Evolutionary conservation across 2,329 filamentous ascomycete species (phyloP), one percentile per base, ranked within the genome.

Genomic region (Aspergillus chevalieri): DNA sequence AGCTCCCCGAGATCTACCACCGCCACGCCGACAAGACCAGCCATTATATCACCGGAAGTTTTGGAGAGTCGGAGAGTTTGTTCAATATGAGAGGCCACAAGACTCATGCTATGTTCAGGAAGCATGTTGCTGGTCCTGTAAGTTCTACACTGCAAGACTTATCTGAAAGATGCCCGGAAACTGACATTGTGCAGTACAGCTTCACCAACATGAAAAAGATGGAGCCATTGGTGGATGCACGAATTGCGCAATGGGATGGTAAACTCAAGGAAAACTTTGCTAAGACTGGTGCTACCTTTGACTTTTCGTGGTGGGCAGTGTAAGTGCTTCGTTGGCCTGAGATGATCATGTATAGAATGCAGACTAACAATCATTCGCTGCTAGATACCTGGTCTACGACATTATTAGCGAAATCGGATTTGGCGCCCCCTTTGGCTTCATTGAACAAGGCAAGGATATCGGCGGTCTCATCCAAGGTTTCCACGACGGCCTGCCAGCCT

Each of bases 151-250:
- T 30, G 24, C 14, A 14, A 6, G 19, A 12, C 21, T 17, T 5
- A 19, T 10, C 9, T 14, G 7, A 3, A 12, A 44, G 22, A 26
- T 9, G 4, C 12, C 47, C 6, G 21, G 19, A 28, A 24, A 34
- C 39, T 56, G 22, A 57, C 49, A 33, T 46, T 6, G 28, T 48
- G 22, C 47, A 68, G 56, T 83, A 82, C 57, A 76, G 72, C 47
- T 79, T 82, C 57, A 72, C 66, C 42, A 81, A 79, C 55, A 74
- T 83, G 55, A 78, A 77, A 63, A 78, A 74, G 54, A 82, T 81
- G 75, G 80, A 83, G 60, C 75, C 77, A 0, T 55, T 82, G 26
- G 68, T 84, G 2, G 79, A 83, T 51, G 53, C 59, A 2, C 68
- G 74, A 8, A 78, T 82, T 43, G 49, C 60, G 2, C 63, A 71